Percentiles rank a stretch among this genome's conserved stretches.
These are phyloP conservation scores for Boletus tylopilopsis DNA, from an alignment of 768 basidiomycete species.

Conservation along the genomic window DNA sequence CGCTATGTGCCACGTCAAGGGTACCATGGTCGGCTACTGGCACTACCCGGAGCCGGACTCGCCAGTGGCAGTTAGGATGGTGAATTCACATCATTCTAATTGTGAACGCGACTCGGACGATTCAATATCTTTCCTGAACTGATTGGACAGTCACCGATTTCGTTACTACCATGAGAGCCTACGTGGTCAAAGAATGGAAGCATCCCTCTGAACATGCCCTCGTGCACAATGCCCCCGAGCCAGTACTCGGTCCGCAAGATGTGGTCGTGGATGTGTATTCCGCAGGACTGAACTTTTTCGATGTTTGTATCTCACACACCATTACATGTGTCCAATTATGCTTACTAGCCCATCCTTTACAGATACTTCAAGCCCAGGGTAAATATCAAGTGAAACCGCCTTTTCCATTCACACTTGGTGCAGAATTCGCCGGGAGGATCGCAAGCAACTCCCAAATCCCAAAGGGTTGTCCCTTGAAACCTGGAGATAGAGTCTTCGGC, in stretches of 20 bases:
- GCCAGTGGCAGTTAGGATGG: too few relatives aligned
- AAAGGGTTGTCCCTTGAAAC: slow-evolving; percentile 68
- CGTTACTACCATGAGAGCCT: slow-evolving; percentile 87
- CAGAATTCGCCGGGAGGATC: slow-evolving; percentile 83
- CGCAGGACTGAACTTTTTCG: slow-evolving; percentile 77
- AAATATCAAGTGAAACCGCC: slow-evolving; percentile 85
- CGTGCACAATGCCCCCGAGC: slow-evolving; percentile 54
- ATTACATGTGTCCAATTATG: background rate
- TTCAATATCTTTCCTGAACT: too few relatives aligned
- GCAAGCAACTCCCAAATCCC: slow-evolving; percentile 72
- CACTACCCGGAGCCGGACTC: background rate
- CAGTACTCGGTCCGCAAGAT: slow-evolving; percentile 45
- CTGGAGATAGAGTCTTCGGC: slow-evolving; percentile 89
- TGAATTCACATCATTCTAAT: too few relatives aligned
- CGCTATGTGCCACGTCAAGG: too few relatives aligned
- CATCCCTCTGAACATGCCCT: slow-evolving; percentile 65
- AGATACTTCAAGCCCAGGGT: slow-evolving; percentile 86
- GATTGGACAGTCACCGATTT: too few relatives aligned
- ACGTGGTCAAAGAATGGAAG: slow-evolving; percentile 64
- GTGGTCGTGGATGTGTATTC: slow-evolving; percentile 75
- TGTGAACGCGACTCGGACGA: too few relatives aligned
- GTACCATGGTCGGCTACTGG: too few relatives aligned
- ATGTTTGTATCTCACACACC: slow-evolving; percentile 36
- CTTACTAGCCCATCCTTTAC: slow-evolving; percentile 1
- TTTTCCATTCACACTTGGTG: slow-evolving; percentile 80